Evolutionary conservation across 148 eudicot genomes (phyloP), one percentile per base, ranked within the genome.

Genomic region (Nepenthes mirabilis): DNA sequence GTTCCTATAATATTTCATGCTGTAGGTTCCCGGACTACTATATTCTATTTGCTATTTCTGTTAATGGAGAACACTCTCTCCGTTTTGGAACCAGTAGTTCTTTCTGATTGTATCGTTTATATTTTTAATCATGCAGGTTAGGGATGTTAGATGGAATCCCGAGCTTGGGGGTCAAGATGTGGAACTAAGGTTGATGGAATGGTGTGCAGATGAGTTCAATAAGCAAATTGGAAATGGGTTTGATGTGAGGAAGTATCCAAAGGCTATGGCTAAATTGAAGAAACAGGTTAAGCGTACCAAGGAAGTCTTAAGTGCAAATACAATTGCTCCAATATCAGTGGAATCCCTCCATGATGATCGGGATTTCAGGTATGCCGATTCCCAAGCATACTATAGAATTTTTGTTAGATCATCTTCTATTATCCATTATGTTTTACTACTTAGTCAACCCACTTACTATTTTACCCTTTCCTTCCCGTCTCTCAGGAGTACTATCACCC

Each of bases 251-350:
- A 81, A 72, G 53, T 84, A 72, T 64, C 91, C 97, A 0, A 94
- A 94, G 81, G 85, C 99, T 35, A 94, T 94, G 95, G 95, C 99
- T 59, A 94, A 94, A 68, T 74, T 94, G 83, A 94, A 89, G 80
- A 94, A 94, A 75, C 99, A 94, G 72, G 99, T 89, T 65, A 94
- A 94, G 80, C 95, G 97, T 54, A 94, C 97, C 34, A 89, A 89
- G 74, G 99, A 94, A 66, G 88, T 94, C 59, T 70, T 94, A 37
- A 94, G 99, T 75, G 99, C 97, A 34, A 94, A 94, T 71, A 82
- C 94, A 37, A 59, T 68, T 69, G 97, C 97, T 53, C 99, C 97
- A 8, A 84, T 94, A 55, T 94, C 97, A 37, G 99, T 94, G 37
- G 99, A 94, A 77, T 94, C 99, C 56, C 73, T 94, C 57, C 72